A percentile compares a stretch with the other conserved stretches of the same genome.
phyloP scores from a whole-genome alignment of 139 green algal species.

The Limnomonas spitsbergensis region DNA sequence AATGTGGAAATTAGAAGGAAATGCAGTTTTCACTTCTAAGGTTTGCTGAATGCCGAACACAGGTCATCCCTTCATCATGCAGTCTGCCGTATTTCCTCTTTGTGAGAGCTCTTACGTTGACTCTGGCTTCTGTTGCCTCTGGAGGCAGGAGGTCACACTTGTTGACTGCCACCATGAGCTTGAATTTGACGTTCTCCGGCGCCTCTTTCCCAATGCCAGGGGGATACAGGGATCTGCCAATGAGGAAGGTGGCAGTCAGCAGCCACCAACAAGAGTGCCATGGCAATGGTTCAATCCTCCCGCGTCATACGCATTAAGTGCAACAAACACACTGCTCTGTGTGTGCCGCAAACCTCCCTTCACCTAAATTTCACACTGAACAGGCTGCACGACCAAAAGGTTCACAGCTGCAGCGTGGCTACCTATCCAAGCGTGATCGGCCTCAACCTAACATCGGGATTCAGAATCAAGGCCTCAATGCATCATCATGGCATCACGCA shows the following conservation, averaged over 20 bases:
- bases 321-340: neutral
- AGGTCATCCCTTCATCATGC: too few relatives aligned
- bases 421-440: too few relatives aligned
- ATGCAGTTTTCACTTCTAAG: too few relatives aligned
- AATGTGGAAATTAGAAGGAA: too few relatives aligned
- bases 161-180: slow-evolving; percentile 86
- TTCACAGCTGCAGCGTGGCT: too few relatives aligned
- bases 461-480: too few relatives aligned
- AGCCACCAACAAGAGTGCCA: neutral
- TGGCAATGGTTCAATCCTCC: neutral
- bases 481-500: too few relatives aligned
- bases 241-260: neutral
- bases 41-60: too few relatives aligned
- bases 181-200: slow-evolving; percentile 33
- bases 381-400: too few relatives aligned
- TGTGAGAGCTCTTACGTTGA: slow-evolving; percentile 60
- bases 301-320: neutral
- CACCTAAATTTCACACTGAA: too few relatives aligned
- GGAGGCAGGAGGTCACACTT: slow-evolving; percentile 90
- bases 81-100: too few relatives aligned
- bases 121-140: slow-evolving; percentile 38
- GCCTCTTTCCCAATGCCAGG: slow-evolving; percentile 15
- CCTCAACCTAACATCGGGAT: too few relatives aligned
- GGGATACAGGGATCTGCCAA: slow-evolving; percentile 29
- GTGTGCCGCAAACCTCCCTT: neutral